Evolutionary conservation across 345 rosid genomes (phyloP), one percentile per base, ranked within the genome.

Genomic region (Pugionium dolabratum): DNA sequence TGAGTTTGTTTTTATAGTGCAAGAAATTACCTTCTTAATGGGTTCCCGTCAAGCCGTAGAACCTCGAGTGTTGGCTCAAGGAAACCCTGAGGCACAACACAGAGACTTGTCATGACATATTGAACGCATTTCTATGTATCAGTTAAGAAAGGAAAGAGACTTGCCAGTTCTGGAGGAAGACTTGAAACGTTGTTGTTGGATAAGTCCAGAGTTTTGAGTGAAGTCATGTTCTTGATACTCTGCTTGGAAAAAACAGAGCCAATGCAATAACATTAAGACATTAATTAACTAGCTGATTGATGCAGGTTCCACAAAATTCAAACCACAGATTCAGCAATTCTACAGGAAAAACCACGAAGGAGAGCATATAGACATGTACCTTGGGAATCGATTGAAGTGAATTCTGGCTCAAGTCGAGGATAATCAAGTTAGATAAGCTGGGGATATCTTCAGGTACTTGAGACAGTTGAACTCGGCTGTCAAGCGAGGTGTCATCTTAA

Each of bases 31-130:
- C 97, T 93, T 84, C 94, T 83, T 66, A 90, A 59, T 42, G 96
- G 97, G 79, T 93, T 93, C 54, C 97, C 97, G 34, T 88, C 89
- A 4, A 92, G 91, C 67, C 94, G 85, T 67, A 90, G 66, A 57
- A 74, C 91, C 66, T 90, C 97, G 54, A 90, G 80, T 70, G 72
- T 85, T 42, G 89, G 84, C 43, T 93, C 97, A 40, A 93, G 94
- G 53, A 87, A 79, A 64, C 94, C 96, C 98, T 93, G 81, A 57
- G 9, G 30, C 68, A 50, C 64, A 57, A 45, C 34, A 40, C 1
- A 31, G 3, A 2, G 25, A 58, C 41, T 25, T 53, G 55, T 18
- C 27, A 46, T 26, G 33, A 47, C 33, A 18, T 37, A 29, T 10
- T 27, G 0, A 41, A 49, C n/a, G 41, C 54, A 34, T 47, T 4